Evolutionary conservation across 1,284 basidiomycete genomes (phyloP), one percentile per base, ranked within the genome.

Genomic region (Ceraceosorus guamensis): DNA sequence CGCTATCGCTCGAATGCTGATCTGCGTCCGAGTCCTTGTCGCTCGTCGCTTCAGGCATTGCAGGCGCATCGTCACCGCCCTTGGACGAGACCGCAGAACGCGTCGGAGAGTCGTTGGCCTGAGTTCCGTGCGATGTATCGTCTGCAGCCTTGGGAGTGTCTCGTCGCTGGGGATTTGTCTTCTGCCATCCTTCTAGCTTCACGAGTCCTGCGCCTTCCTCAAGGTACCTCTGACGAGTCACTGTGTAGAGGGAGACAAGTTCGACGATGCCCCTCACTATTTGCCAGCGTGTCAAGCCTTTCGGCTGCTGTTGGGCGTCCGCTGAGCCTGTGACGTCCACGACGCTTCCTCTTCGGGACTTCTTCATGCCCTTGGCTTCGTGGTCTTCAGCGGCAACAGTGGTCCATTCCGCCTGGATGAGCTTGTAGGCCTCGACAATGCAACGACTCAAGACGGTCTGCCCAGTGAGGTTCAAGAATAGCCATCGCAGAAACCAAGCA

Each of bases 401-500:
- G n/a, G 66, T 61, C 73, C 73, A 75, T 46, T 75, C 73, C 16
- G 48, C 58, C 52, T 68, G 58, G 18, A 75, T 63, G 31, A 75
- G 61, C 32, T 53, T 30, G 48, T 73, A 73, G 0, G 68, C 70
- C 41, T 75, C 73, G 45, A 68, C 44, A 3, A 57, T 47, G 41
- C 68, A 71, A 34, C 67, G 66, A 2, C 68, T 62, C 35, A 75
- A 55, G 18, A 75, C 69, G 1, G 73, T 75, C 39, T 59, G 61
- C 0, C 71, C 71, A 1, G 66, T 67, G 13, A 74, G 18, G 52
- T 75, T 75, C 50, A 65, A 59, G 45, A 66, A 48, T 30, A 66
- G 56, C 73, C 73, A 75, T 11, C 65, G 60, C 14, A 70, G 43
- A 56, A 75, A 74, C 73, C 73, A 75, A 1, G 68, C 41, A 4